These are phyloP conservation scores for Yamadazyma dendronema DNA, from an alignment of 1,139 yeast species.

Conservation along the genomic window DNA sequence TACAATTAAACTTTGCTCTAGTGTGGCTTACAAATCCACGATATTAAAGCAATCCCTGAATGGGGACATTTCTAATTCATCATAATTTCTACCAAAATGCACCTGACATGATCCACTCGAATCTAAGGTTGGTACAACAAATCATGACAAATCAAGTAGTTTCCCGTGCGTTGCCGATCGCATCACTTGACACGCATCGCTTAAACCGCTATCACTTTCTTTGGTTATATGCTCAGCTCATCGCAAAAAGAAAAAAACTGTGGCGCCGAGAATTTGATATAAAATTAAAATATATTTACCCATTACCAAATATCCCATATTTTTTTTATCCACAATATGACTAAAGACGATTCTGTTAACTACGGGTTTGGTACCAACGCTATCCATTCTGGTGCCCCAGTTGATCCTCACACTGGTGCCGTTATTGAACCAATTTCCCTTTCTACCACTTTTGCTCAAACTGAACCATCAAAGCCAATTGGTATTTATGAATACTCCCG, in stretches of 20 bases:
- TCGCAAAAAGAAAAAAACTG: constrained; percentile 4
- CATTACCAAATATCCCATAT: background rate
- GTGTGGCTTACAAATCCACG: too few relatives aligned
- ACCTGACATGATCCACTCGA: too few relatives aligned
- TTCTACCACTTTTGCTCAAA: constrained; percentile 84
- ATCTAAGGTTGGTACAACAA: too few relatives aligned
- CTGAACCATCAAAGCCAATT: constrained; percentile 71
- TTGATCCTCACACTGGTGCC: constrained; percentile 78
- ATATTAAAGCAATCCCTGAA: too few relatives aligned
- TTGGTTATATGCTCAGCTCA: constrained; percentile 4
- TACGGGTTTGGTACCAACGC: constrained; percentile 75
- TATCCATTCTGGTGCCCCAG: constrained; percentile 78
- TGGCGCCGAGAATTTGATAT: constrained; percentile 1
- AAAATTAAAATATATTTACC: background rate
- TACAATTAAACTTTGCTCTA: too few relatives aligned
- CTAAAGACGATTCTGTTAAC: constrained; percentile 15
- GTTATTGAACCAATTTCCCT: constrained; percentile 84
- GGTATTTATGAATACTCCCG: constrained; percentile 85
- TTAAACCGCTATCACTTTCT: too few relatives aligned
- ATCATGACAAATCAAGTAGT: too few relatives aligned
- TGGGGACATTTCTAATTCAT: too few relatives aligned
- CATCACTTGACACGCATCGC: background rate
- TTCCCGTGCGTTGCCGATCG: background rate
- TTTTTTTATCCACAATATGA: constrained; percentile 9
- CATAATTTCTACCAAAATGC: too few relatives aligned